Base-by-base conservation (phyloP, 495 filamentous ascomycete genomes). In the Penicillium silybi region DNA sequence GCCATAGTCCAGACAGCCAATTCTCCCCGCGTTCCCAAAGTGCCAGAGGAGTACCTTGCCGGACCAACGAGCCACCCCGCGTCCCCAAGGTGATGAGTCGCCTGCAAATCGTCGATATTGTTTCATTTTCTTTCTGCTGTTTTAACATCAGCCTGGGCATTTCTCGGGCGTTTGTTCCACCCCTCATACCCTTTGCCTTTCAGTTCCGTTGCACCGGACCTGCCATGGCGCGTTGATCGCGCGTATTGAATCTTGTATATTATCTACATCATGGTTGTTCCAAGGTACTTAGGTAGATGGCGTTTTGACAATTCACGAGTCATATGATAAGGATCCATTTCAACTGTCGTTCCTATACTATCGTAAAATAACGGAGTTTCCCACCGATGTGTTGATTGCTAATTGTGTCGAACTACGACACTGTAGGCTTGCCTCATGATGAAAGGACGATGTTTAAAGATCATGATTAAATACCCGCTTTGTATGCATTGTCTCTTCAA, bases 1-100 rank as follows among this genome's bases (percentile, higher is more conserved):
- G 65, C 72, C 15, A 54, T 75, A 46, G 61, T 55, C 5, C 73
- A 76, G 46, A 66, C 68, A 15, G 65, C 65, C 2, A 73, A 67
- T 35, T 80, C 76, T 27, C 83, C 84, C 6, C 75, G 78, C 44
- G 83, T 87, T 2, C 85, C 85, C 0, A 85, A 84, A 59, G 83
- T 88, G 8, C 84, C 84, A 0, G 69, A 71, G 44, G 78, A 78
- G 41, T 83, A 80, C 64, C 67, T 82, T 10, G 47, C 60, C 2
- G 69, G 64, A 7, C 59, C 70, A 40, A 61, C 61, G 7, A 75
- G 71, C 41, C 73, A 74, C 49, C 74, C 72, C 19, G 56, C 68
- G 16, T 74, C 72, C 0, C 70, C 74, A 27, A 65, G 68, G 48
- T 63, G 61, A 44, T 57, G 26, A 18, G 7, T 29, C 16, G 26